A percentile compares a stretch with the other conserved stretches of the same genome.
Conservation (phyloP, 768 basidiomycete species). For the Nevesoporus exiguus region DNA sequence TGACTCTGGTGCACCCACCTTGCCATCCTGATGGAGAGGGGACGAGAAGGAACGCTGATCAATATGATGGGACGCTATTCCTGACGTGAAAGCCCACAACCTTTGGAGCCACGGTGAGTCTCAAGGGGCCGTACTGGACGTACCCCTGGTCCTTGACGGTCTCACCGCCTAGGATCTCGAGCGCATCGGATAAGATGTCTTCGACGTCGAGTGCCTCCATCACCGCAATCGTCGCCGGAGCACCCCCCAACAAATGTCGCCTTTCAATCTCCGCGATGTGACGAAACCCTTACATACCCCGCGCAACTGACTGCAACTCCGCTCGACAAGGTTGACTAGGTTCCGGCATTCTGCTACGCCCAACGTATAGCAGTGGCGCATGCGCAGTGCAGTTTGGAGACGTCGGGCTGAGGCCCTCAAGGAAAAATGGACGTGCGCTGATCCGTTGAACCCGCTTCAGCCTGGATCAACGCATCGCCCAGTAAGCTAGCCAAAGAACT, state of each 20-base stretch:
- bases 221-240: not conserved
- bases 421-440: not conserved
- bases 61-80: not conserved
- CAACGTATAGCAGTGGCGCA: not conserved
- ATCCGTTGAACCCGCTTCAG: not conserved
- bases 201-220: conserved; percentile 29
- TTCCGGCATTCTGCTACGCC: not conserved
- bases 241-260: not conserved
- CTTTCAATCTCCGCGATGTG: conserved; percentile 28
- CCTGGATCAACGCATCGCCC: not conserved
- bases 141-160: conserved; percentile 40
- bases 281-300: conserved; percentile 2
- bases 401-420: not conserved
- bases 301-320: conserved; percentile 3
- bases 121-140: conserved; percentile 53
- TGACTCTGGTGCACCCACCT: conserved; percentile 38
- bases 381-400: not conserved
- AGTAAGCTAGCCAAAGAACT: not conserved
- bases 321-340: not conserved
- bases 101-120: conserved; percentile 56
- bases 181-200: conserved; percentile 52
- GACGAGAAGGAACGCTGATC: not conserved
- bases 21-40: conserved; percentile 46
- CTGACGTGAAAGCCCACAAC: conserved; percentile 21
- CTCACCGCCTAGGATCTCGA: conserved; percentile 49